phyloP scores from a whole-genome alignment of 345 rosid genomes.

The Hirschfeldia incana region DNA sequence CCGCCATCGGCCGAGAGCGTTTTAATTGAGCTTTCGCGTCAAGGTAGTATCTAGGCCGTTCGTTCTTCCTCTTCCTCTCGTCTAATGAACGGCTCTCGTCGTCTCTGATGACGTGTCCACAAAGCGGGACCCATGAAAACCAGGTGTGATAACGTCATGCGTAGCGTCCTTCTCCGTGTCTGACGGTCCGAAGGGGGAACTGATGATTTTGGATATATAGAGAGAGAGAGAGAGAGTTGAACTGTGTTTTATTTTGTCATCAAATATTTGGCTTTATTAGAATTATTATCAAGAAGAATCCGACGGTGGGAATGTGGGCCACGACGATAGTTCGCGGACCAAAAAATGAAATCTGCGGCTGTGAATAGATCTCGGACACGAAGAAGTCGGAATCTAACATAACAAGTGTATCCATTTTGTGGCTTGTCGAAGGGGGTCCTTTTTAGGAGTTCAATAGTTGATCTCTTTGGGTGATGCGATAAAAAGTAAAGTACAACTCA shows the following conservation, averaged over 20 bases:
- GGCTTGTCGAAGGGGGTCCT: conserved; percentile 12
- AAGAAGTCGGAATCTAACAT: conserved; percentile 28
- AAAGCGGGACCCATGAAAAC: background rate
- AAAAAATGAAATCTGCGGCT: conserved; percentile 43
- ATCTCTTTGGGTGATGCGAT: conserved; percentile 24
- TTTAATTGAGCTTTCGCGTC: conserved; percentile 76
- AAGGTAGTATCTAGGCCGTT: conserved; percentile 71
- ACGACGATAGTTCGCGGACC: conserved; percentile 34
- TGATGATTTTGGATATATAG: conserved; percentile 17
- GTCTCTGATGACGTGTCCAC: conserved; percentile 35
- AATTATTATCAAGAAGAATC: background rate
- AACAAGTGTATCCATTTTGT: conserved; percentile 17
- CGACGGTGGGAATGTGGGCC: conserved; percentile 24
- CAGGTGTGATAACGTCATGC: conserved; percentile 22
- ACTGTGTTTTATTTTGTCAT: background rate
- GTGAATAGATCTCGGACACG: conserved; percentile 39
- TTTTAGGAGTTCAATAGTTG: conserved; percentile 26
- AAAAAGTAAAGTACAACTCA: background rate
- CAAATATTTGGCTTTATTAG: background rate
- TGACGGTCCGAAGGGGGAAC: conserved; percentile 31
- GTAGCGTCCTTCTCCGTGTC: conserved; percentile 20
- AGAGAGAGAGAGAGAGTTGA: conserved; percentile 13
- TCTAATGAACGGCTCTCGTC: conserved; percentile 34
- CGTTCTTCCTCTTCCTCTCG: conserved; percentile 43
- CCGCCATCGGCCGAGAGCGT: conserved; percentile 81